A percentile compares a stretch with the other conserved stretches of the same genome.
These are phyloP conservation scores for Chalaropsis ovoidea DNA, from an alignment of 2,329 filamentous ascomycete species.

Conservation along the genomic window DNA sequence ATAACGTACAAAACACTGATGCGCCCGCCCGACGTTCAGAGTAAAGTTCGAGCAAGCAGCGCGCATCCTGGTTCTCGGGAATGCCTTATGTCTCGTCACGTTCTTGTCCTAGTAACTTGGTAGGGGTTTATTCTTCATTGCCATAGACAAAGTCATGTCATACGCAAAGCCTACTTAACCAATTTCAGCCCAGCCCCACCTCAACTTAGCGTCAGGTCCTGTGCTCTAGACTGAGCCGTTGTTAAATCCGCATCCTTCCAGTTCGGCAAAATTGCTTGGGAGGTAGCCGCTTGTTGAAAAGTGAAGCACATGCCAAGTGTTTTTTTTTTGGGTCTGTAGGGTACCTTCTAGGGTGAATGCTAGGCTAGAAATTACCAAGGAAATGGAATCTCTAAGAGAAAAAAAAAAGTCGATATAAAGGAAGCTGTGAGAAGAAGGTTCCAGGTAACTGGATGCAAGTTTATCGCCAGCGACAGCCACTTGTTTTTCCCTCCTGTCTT, in stretches of 20 bases:
- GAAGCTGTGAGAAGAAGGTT: too few relatives aligned
- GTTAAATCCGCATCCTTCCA: conserved; percentile 5
- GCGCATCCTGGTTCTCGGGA: background rate
- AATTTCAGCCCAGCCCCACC: conserved; percentile 7
- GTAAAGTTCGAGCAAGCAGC: background rate
- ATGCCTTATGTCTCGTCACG: background rate
- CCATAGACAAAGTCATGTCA: background rate
- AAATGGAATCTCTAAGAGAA: background rate
- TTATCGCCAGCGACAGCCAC: too few relatives aligned
- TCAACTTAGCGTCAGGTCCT: conserved; percentile 9
- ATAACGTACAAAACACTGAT: too few relatives aligned
- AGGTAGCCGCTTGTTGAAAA: background rate
- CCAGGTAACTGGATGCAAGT: too few relatives aligned
- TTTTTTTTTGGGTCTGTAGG: background rate
- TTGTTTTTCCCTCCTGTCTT: too few relatives aligned
- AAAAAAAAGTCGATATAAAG: too few relatives aligned
- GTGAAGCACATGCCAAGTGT: conserved; percentile 6
- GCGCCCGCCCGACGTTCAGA: background rate
- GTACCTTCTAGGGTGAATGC: background rate
- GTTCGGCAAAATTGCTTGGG: background rate
- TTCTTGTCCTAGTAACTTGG: background rate
- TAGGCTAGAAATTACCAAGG: background rate
- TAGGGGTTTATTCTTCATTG: background rate
- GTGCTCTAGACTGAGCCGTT: background rate
- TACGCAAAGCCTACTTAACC: background rate